phyloP scores from a whole-genome alignment of 129 eudicot genomes.

The Gnaphalium uliginosum region DNA sequence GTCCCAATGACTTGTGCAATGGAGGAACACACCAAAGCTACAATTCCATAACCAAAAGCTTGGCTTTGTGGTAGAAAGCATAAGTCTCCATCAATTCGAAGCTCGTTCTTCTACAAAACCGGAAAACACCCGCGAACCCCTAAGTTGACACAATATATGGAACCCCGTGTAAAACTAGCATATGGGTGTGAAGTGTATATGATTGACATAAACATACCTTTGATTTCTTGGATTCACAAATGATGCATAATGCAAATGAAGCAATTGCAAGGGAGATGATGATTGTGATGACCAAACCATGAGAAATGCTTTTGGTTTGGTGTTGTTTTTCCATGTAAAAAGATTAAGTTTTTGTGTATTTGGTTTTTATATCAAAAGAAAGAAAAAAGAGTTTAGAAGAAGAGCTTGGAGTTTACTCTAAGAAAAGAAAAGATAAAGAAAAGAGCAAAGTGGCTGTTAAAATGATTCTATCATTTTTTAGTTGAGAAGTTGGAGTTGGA shows the following conservation, averaged over 20 bases:
- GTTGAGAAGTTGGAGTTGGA: slow-evolving; percentile 25
- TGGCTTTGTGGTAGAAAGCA: slow-evolving; percentile 65
- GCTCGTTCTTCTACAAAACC: slow-evolving; percentile 52
- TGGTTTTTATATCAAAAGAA: slow-evolving; percentile 1
- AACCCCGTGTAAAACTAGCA: neutral
- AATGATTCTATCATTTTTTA: slow-evolving; percentile 34
- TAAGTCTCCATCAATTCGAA: slow-evolving; percentile 59
- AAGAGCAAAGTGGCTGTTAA: slow-evolving; percentile 34
- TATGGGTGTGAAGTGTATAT: slow-evolving; percentile 5
- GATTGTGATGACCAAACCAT: slow-evolving; percentile 22
- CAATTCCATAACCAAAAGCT: slow-evolving; percentile 62
- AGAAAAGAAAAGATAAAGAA: slow-evolving; percentile 30
- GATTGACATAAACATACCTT: slow-evolving; percentile 41
- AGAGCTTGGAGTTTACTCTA: slow-evolving; percentile 47
- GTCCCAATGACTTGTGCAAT: slow-evolving; percentile 54
- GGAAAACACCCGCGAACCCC: slow-evolving; percentile 6
- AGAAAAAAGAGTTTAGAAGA: slow-evolving; percentile 6
- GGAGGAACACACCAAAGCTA: slow-evolving; percentile 51
- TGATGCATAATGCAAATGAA: slow-evolving; percentile 62
- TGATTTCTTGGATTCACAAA: slow-evolving; percentile 68
- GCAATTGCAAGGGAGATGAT: slow-evolving; percentile 41
- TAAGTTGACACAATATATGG: slow-evolving; percentile 10
- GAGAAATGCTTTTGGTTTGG: slow-evolving; percentile 26
- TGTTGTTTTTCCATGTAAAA: slow-evolving; percentile 51
- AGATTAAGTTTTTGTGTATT: neutral